These are phyloP conservation scores for Lipomyces sp. DNA, from an alignment of 805 yeast species.

Conservation along the genomic window DNA sequence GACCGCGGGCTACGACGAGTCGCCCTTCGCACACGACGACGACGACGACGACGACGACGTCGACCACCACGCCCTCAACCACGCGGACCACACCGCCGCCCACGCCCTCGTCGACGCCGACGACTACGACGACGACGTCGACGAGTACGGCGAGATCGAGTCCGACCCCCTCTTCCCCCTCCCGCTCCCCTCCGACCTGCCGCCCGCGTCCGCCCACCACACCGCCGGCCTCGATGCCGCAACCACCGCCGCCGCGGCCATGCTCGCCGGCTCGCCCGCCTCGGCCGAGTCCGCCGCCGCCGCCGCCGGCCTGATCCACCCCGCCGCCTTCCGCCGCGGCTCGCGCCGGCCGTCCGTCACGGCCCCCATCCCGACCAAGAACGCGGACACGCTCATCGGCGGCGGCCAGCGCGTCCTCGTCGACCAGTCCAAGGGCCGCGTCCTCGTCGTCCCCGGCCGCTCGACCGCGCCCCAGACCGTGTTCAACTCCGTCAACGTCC, in stretches of 20 bases:
- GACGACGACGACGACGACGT: constrained; percentile 1
- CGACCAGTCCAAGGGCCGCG: constrained; percentile 67
- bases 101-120: not conserved
- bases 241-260: not conserved
- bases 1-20: not conserved
- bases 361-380: not conserved
- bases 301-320: not conserved
- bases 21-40: not conserved
- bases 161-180: not conserved
- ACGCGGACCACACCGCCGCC: not conserved
- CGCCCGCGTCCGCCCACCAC: not conserved
- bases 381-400: constrained; percentile 12
- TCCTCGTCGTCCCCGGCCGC: constrained; percentile 74
- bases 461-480: constrained; percentile 72
- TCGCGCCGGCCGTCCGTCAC: not conserved
- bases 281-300: not conserved
- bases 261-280: not conserved
- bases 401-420: constrained; percentile 36
- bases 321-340: not conserved
- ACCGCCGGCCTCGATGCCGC: not conserved
- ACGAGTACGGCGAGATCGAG: constrained; percentile 2
- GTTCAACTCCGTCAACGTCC: constrained; percentile 62
- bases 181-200: not conserved
- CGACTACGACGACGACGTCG: constrained; percentile 5
- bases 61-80: not conserved